Conservation (phyloP, 2,329 filamentous ascomycete genomes). For the Apiospora pterosperma region DNA sequence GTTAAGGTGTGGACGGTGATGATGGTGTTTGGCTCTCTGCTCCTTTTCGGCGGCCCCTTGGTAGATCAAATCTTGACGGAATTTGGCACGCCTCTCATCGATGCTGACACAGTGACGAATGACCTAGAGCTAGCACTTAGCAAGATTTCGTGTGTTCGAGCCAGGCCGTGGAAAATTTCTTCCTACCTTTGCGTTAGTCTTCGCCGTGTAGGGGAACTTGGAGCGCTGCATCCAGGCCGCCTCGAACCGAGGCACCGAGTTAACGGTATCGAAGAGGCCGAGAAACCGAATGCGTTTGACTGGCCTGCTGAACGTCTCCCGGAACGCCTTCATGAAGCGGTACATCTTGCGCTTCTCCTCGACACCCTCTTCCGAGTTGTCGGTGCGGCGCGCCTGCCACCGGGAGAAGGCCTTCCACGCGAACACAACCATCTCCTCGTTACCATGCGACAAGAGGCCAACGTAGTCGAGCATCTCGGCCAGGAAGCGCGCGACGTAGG, state of each 20-base stretch:
- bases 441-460: constrained; percentile 74
- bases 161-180: not conserved
- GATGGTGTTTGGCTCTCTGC: constrained; percentile 9
- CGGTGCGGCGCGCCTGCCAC: constrained; percentile 60
- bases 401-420: constrained; percentile 79
- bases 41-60: constrained; percentile 32
- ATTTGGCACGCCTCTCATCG: constrained; percentile 69
- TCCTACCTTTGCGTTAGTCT: constrained; percentile 46
- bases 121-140: constrained; percentile 30
- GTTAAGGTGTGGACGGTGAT: not conserved
- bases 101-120: constrained; percentile 70
- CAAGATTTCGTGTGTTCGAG: no score
- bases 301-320: constrained; percentile 76
- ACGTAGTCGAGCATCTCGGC: constrained; percentile 85
- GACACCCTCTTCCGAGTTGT: constrained; percentile 38
- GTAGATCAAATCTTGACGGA: constrained; percentile 67
- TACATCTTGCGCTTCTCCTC: constrained; percentile 61
- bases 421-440: constrained; percentile 81
- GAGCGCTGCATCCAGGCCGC: constrained; percentile 73
- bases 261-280: constrained; percentile 79
- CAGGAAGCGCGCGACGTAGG: constrained; percentile 71
- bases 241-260: constrained; percentile 76
- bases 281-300: constrained; percentile 72
- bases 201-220: constrained; percentile 68
- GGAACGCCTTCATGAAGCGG: constrained; percentile 73